A percentile compares a stretch with the other conserved stretches of the same genome.
These are phyloP conservation scores for Rhynchospora breviuscula DNA, from an alignment of 176 grass and related monocot species.

Conservation along the genomic window DNA sequence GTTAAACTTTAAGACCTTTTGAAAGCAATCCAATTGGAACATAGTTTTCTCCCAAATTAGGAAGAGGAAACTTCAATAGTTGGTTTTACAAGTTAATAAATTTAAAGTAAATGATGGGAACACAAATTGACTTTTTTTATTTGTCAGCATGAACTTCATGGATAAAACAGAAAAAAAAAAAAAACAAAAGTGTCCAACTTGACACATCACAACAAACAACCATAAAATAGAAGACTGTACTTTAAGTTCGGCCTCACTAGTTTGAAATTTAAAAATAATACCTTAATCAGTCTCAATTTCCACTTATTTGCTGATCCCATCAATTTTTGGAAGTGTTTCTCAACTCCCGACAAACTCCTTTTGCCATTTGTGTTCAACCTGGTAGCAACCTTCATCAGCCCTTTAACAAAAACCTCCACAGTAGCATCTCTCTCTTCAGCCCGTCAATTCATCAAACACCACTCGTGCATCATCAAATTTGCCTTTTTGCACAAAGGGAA, in stretches of 20 bases:
- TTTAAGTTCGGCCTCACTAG: neutral
- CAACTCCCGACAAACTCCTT: too few relatives aligned
- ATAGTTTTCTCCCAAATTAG: neutral
- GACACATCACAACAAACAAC: neutral
- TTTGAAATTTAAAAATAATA: too few relatives aligned
- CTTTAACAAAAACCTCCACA: too few relatives aligned
- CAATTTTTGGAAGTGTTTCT: too few relatives aligned
- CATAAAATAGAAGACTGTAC: neutral
- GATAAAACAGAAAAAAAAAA: neutral
- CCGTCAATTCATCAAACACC: conserved; percentile 18
- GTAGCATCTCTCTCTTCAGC: too few relatives aligned
- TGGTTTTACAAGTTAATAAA: too few relatives aligned
- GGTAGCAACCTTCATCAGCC: too few relatives aligned
- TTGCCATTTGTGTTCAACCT: neutral
- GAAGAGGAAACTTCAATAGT: too few relatives aligned
- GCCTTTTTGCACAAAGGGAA: conserved; percentile 27
- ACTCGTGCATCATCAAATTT: conserved; percentile 19
- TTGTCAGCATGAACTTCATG: neutral
- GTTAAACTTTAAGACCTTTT: neutral
- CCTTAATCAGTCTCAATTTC: neutral
- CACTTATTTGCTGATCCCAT: too few relatives aligned
- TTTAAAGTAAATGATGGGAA: too few relatives aligned
- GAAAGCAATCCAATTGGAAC: neutral
- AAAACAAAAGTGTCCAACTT: neutral
- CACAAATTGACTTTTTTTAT: too few relatives aligned